phyloP scores from a whole-genome alignment of 2,329 filamentous ascomycete species.

The Aspergillus quadricinctus region DNA sequence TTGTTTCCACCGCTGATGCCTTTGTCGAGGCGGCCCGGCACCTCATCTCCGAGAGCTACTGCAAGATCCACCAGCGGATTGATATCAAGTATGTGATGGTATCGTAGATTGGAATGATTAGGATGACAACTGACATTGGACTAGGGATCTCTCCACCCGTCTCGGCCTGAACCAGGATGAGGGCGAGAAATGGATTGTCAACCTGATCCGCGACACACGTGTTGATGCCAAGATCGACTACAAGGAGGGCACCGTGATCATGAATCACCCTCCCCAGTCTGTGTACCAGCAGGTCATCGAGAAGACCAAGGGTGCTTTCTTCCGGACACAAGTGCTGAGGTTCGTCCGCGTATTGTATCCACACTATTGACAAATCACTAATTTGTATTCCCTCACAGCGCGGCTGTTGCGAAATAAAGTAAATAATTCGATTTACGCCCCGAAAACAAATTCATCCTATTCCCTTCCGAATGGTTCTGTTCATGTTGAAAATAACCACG shows the following conservation, averaged over 20 bases:
- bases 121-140: constrained; percentile 14
- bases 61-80: constrained; percentile 98
- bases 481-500: constrained; percentile 30
- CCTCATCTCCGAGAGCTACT: constrained; percentile 97
- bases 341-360: constrained; percentile 13
- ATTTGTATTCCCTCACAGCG: constrained; percentile 23
- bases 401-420: constrained; percentile 49
- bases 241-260: constrained; percentile 95
- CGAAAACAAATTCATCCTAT: constrained; percentile 23
- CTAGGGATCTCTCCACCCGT: constrained; percentile 78
- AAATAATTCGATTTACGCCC: constrained; percentile 3
- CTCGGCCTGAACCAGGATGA: constrained; percentile 89
- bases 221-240: constrained; percentile 99
- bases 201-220: constrained; percentile 94
- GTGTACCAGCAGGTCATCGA: constrained; percentile 99
- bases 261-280: constrained; percentile 98
- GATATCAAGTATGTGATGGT: constrained; percentile 70
- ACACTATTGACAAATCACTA: constrained; percentile 7
- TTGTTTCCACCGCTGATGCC: constrained; percentile 73
- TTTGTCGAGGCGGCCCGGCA: constrained; percentile 95
- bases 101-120: neutral
- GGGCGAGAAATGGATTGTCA: constrained; percentile 99
- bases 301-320: constrained; percentile 97
- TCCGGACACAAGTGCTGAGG: constrained; percentile 91
- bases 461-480: constrained; percentile 29